Conservation (phyloP, 2,329 filamentous ascomycete genomes). For the Colletotrichum sp. region DNA sequence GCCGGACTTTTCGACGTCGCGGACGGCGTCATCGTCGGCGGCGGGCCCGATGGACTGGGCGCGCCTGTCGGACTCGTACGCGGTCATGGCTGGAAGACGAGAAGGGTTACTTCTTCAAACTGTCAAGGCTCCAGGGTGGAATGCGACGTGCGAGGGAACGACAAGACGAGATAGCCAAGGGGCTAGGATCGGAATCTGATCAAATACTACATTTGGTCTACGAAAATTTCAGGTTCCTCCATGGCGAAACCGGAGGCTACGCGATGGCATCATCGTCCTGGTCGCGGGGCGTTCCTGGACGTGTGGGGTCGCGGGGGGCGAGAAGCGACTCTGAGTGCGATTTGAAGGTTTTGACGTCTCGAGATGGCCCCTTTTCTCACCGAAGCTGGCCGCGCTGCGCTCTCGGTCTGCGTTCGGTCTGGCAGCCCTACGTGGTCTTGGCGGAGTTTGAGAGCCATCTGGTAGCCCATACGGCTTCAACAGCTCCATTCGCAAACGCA, state of each 20-base stretch:
- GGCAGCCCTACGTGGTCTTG: neutral
- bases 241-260: constrained; percentile 13
- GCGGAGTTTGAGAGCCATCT: neutral
- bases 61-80: neutral
- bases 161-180: neutral
- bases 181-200: neutral
- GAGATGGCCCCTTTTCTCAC: neutral
- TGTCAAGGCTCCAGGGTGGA: too few species aligned
- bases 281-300: constrained; percentile 5
- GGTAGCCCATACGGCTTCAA: neutral
- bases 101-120: too few species aligned
- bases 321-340: neutral
- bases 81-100: constrained; percentile 2
- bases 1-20: constrained; percentile 5
- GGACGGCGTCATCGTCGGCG: neutral
- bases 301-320: neutral
- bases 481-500: neutral
- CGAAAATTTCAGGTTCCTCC: neutral
- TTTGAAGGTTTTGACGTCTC: neutral
- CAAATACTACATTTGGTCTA: neutral
- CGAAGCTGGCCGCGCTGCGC: neutral
- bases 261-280: constrained; percentile 8
- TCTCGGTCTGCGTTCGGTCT: neutral
- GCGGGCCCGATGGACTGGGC: constrained; percentile 3
- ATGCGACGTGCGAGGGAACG: neutral